These are phyloP conservation scores for Irpex rosettiformis DNA, from an alignment of 1,284 basidiomycete genomes.

Conservation along the genomic window DNA sequence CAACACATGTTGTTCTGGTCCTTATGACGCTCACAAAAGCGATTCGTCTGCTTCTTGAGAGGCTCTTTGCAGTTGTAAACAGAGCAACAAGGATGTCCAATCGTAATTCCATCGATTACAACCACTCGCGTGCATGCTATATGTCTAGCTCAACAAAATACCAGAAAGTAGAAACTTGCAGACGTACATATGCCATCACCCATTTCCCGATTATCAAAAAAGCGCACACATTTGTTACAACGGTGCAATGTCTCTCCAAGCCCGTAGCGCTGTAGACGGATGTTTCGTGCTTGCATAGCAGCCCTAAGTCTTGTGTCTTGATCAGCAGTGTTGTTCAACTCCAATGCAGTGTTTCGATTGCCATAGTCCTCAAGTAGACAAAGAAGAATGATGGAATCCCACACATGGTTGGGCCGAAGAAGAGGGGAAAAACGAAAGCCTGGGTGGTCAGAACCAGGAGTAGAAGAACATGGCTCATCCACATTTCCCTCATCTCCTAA, in stretches of 20 bases:
- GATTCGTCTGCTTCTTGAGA: neutral
- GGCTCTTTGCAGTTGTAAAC: slow-evolving; percentile 1
- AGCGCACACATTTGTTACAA: neutral
- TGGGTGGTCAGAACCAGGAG: neutral
- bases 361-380: neutral
- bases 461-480: neutral
- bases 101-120: slow-evolving; percentile 7
- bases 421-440: neutral
- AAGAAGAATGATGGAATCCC: neutral
- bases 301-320: neutral
- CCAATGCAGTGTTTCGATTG: neutral
- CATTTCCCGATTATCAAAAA: neutral
- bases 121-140: neutral
- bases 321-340: neutral
- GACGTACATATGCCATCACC: neutral
- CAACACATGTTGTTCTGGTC: neutral
- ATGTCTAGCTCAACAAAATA: neutral
- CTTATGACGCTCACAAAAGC: neutral
- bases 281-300: neutral
- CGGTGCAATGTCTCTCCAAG: neutral
- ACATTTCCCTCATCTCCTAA: neutral
- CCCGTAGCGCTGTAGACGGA: neutral
- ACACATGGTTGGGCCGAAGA: neutral
- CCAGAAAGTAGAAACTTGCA: neutral
- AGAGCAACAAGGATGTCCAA: slow-evolving; percentile 10